Percentiles rank a stretch among this genome's conserved stretches.
Conservation (phyloP, 2,329 filamentous ascomycete species). For the Elsinoe batatas region DNA sequence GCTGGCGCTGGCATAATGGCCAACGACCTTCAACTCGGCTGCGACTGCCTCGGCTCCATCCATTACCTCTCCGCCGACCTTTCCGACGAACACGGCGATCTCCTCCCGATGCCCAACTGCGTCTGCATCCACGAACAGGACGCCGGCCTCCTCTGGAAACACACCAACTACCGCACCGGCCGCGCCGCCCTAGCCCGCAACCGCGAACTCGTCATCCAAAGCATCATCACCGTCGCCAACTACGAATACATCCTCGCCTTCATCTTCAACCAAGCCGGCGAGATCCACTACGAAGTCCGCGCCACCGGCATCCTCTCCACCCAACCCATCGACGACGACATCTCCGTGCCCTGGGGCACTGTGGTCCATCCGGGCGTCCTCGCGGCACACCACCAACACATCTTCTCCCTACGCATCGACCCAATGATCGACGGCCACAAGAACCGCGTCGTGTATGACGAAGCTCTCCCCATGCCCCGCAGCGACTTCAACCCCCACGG, state of each 20-base stretch:
- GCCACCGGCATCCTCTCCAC: constrained; percentile 60
- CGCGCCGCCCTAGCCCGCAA: constrained; percentile 54
- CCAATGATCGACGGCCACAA: constrained; percentile 37
- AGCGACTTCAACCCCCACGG: constrained; percentile 47
- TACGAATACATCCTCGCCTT: constrained; percentile 67
- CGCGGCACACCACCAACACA: constrained; percentile 64
- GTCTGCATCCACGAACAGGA: constrained; percentile 64
- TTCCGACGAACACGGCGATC: constrained; percentile 49
- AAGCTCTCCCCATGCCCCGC: constrained; percentile 51
- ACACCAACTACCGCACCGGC: constrained; percentile 60
- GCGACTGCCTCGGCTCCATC: constrained; percentile 61
- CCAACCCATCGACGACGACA: constrained; percentile 55
- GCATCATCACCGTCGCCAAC: constrained; percentile 61
- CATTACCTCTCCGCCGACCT: constrained; percentile 54
- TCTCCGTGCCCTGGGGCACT: constrained; percentile 56
- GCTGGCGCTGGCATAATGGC: constrained; percentile 56
- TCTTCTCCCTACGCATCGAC: constrained; percentile 50
- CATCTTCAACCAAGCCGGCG: constrained; percentile 61
- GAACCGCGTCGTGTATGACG: constrained; percentile 41
- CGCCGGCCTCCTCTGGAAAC: constrained; percentile 59
- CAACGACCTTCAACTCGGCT: constrained; percentile 60
- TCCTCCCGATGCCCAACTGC: constrained; percentile 53
- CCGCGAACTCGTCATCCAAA: constrained; percentile 57
- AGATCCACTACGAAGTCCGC: constrained; percentile 56
- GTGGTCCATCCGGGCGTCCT: constrained; percentile 61